Evolutionary conservation across 208 protist species (phyloP), one percentile per base, ranked within the genome.

Genomic region (Trypanosoma melophagium): DNA sequence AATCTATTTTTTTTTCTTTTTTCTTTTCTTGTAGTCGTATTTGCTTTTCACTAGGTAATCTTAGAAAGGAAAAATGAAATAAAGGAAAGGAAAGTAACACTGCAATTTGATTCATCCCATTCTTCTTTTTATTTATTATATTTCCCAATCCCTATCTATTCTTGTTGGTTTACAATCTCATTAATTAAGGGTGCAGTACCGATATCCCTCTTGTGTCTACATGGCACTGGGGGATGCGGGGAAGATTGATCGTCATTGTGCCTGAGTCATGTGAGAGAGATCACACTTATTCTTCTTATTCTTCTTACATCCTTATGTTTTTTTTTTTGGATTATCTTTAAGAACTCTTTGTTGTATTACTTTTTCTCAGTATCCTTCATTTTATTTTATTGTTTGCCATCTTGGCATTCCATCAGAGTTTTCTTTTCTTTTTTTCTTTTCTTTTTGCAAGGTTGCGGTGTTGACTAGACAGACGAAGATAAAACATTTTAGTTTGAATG

Each of bases 201-300:
- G 54, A 38, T 44, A 58, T 54, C 51, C 7, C 47, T 45, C 22
- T 56, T 35, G 17, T 53, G 31, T 41, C 58, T 40, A 44, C 22
- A 9, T 38, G 58, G 42, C 66, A 19, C 14, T 56, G 49, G 24
- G 24, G 55, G 66, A 51, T 53, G 28, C 49, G 7, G 35, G 25
- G 65, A 55, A 44, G 60, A 71, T 54, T 50, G 49, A 73, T 87
- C 75, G 79, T 68, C 69, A 60, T 75, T 79, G 76, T 77, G 79
- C 84, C 82, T 89, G 87, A 93, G 87, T 93, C 87, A 93, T 85
- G 80, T 89, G 84, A 93, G 84, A 90, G 79, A 93, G 87, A 93
- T 72, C n/a, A 28, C 16, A 41, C 9, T 12, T n/a, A n/a, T n/a
- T 35, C 28, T 35, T 35, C 28, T 35, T 5, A 7, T 5, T 35